These are phyloP conservation scores for Salix arbutifolia DNA, from an alignment of 345 rosid genomes.

Conservation along the genomic window DNA sequence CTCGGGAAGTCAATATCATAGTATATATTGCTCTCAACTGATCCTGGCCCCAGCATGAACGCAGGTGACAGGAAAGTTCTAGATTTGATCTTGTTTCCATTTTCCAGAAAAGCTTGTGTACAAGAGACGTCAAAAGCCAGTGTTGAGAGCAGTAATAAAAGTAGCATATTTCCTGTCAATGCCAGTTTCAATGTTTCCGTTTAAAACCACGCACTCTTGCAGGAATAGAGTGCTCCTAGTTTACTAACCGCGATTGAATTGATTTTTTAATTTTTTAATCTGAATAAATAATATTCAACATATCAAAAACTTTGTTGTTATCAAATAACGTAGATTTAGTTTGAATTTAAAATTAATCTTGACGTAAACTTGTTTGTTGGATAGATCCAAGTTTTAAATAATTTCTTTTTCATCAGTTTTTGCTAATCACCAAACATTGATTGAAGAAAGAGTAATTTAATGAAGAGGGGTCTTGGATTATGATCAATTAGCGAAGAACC, in stretches of 20 bases:
- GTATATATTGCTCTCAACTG: conserved; percentile 51
- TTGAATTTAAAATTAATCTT: no score
- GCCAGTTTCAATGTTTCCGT: neutral
- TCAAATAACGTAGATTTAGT: no score
- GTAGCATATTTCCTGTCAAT: conserved; percentile 2
- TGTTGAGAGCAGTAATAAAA: neutral
- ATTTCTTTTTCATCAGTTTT: neutral
- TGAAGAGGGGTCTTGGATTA: neutral
- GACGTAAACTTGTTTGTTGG: neutral
- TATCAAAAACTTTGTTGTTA: no score
- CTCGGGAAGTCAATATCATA: conserved; percentile 62
- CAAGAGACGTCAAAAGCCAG: neutral
- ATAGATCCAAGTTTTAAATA: neutral
- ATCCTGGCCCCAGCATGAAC: conserved; percentile 64
- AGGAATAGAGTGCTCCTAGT: neutral
- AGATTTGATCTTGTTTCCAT: conserved; percentile 37
- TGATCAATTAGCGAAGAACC: neutral
- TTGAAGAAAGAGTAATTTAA: neutral
- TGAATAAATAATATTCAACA: no score
- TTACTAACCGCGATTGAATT: neutral
- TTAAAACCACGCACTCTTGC: neutral
- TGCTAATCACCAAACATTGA: neutral
- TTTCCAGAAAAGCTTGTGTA: conserved; percentile 13
- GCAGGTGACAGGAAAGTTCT: conserved; percentile 58
- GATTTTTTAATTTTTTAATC: no score